Evolutionary conservation across 1,139 yeast species (phyloP), one percentile per base, ranked within the genome.

Genomic region (Suhomyces ambrosiae): DNA sequence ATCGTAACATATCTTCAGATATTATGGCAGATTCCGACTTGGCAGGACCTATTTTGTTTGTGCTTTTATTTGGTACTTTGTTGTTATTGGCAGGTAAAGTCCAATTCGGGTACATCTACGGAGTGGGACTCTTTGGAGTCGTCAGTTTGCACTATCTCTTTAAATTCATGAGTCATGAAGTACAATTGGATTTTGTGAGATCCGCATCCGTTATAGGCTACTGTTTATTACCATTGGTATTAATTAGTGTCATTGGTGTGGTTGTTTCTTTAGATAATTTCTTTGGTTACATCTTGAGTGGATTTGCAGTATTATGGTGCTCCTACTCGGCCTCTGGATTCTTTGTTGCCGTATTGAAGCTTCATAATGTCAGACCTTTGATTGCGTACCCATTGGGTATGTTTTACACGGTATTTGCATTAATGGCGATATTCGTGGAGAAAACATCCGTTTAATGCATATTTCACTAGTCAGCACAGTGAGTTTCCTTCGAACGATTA

Each of bases 101-200:
- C 13, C 97, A 92, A 60, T 92, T 92, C 60, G 97, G 98, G 3
- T 94, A 94, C 61, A 87, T 92, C 38, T 92, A 92, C 56, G 98
- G 98, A 18, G 95, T 92, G 30, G 98, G 97, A 1, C 67, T 94
- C 35, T 82, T 90, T 50, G 99, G 99, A 10, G 86, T 95, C 2
- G 57, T 88, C 12, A 80, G 95, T 27, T 77, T 89, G 50, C 97
- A 90, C 61, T 79, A 79, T 49, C 71, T 94, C 44, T 83, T 94
- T 59, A 88, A 86, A 59, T 71, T 89, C 47, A 92, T 92, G 99
- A 80, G 90, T 48, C 61, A 60, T 37, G 75, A 70, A 15, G 70
- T 61, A 38, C 70, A 77, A 36, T 75, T 86, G 40, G 94, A 85
- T 49, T 71, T 87, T 51, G 65, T 79, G 25, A 74, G 90, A 46